Evolutionary conservation across 176 grass and related monocot species (phyloP), one percentile per base, ranked within the genome.

Genomic region (maize (Zea mays)): DNA sequence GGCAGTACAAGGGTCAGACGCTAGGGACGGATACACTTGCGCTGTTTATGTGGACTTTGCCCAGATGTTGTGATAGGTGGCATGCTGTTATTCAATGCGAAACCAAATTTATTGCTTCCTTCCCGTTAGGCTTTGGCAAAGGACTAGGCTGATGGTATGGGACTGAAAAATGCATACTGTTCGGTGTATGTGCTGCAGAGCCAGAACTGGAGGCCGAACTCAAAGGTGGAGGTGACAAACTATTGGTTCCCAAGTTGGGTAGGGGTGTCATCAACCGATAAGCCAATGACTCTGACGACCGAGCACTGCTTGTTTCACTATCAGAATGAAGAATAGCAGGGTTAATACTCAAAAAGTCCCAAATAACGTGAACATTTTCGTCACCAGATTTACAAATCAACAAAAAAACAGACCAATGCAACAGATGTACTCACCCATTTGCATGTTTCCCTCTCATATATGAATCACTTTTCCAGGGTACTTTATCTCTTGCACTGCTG

Each of bases 271-370:
- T 58, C 42, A 63, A 46, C 49, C 76, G 85, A 83, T 88, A 80
- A 52, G 54, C 41, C 19, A 56, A 82, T 40, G 87, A 82, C 15
- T 87, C 87, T 4, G 84, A 67, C 70, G 77, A 69, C 76, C 73
- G 48, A 73, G 27, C 41, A 50, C 60, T 92, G 82, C 69, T 80
- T 83, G 89, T 83, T 81, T 88, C 81, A 80, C 73, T 84, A 51
- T 50, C 15, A 65, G 16, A 68, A 81, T 58, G 71, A 60, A 79
- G 1, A 74, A 60, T 43, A 36, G 15, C 48, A 60, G 16, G 62
- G 46, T 45, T 88, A 76, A n/a, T n/a, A n/a, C n/a, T n/a, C n/a
- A 16, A 6, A 41, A 21, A 65, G 49, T 74, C 48, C 58, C 55
- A 71, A 72, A 79, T 11, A 63, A 46, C 21, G 14, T 11, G 9